phyloP scores from a whole-genome alignment of 306 rosid species.

The Erythrophleum fordii region DNA sequence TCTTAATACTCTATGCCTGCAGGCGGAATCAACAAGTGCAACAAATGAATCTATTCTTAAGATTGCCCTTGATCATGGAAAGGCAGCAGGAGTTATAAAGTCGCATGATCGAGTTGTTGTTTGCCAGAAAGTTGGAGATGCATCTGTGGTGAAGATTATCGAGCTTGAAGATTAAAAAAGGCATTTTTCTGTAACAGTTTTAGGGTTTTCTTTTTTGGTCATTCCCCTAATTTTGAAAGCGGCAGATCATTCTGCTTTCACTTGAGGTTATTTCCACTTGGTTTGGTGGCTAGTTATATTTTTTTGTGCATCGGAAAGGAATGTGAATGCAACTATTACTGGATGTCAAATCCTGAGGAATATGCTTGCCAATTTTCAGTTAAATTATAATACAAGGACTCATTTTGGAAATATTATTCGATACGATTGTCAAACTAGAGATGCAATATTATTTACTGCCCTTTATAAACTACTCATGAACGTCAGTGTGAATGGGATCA shows the following conservation, averaged over 20 bases:
- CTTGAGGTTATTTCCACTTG: conserved; percentile 45
- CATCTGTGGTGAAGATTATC: conserved; percentile 93
- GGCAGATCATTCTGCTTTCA: conserved; percentile 40
- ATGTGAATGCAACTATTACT: conserved; percentile 29
- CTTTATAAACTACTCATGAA: background rate
- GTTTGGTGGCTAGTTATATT: conserved; percentile 42
- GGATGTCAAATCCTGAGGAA: conserved; percentile 29
- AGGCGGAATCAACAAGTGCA: conserved; percentile 91
- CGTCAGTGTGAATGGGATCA: no score
- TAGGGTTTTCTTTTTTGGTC: conserved; percentile 21
- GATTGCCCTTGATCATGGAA: conserved; percentile 96
- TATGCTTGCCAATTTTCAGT: conserved; percentile 28
- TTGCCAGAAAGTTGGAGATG: conserved; percentile 97
- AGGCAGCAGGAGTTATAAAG: conserved; percentile 80
- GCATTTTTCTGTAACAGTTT: conserved; percentile 21
- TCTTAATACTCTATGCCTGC: conserved; percentile 23
- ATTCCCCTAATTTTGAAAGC: conserved; percentile 38
- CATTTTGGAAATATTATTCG: background rate
- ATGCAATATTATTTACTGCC: background rate
- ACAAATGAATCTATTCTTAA: conserved; percentile 90
- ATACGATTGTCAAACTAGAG: background rate
- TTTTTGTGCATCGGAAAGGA: conserved; percentile 38
- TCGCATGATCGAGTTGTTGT: conserved; percentile 93
- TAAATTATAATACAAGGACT: background rate
- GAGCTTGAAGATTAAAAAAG: conserved; percentile 86